Base-by-base conservation (phyloP, 1,284 basidiomycete species). In the Phellinidium pouzarii region DNA sequence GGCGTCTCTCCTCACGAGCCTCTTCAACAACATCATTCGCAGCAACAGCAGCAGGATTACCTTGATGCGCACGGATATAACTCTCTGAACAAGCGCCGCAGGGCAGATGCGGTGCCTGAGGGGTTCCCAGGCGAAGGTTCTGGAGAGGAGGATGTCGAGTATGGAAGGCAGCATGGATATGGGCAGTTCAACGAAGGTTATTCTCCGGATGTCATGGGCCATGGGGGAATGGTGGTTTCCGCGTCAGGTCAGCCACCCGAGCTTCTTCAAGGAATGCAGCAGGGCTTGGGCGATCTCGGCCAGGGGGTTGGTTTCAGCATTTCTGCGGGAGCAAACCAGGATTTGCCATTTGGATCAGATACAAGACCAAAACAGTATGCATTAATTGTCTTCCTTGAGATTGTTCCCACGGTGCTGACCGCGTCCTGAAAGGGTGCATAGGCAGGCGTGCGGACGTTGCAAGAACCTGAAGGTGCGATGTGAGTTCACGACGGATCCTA, bases 401-500 rank as follows among this genome's bases (percentile, higher is more conserved):
- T 7, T 3, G 31, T 8, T 34, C 14, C 31, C 17, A 36, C 17
- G 2, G n/a, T 23, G 29, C 34, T 8, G 9, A 22, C 27, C 3
- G n/a, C 23, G 19, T 20, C 20, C 19, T 5, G 2, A 5, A n/a
- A 54, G 36, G 8, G 37, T 48, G n/a, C 41, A 46, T 11, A 42
- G 53, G 22, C 36, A 37, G 14, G 54, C 54, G 3, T 56, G 54
- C 25, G 50, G 48, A n/a, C 54, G 54, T 7, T 56, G 54, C 34
- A 56, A 52, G 47, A 56, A 56, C 23, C 29, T 56, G 38, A 56
- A 56, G 47, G 54, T 56, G 3, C 44, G 54, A 3, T 56, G 54
- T 42, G 54, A 56, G 42, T 56, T 56, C 40, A 48, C 45, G 27
- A 56, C 50, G 17, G 54, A 56, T 29, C 54, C 54, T 8, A 43